Conservation (phyloP, 768 basidiomycete genomes). For the Chiua virens region DNA sequence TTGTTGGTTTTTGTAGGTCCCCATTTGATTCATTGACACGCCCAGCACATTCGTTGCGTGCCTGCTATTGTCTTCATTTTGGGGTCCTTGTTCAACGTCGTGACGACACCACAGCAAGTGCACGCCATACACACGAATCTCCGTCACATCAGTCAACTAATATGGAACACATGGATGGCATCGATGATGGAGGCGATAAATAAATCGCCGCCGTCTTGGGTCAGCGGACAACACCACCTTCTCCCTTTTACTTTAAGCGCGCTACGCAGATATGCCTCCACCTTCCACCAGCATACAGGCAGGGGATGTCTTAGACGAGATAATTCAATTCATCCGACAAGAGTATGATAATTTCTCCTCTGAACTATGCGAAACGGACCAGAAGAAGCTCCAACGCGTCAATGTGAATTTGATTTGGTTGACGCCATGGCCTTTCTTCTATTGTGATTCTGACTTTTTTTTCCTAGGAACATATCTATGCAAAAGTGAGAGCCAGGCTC, state of each 20-base stretch:
- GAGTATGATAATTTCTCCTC: neutral
- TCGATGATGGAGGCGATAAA: no score
- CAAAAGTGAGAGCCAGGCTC: no score
- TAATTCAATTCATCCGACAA: neutral
- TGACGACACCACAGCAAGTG: neutral
- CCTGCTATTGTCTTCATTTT: neutral
- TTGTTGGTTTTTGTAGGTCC: no score
- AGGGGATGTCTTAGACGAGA: neutral
- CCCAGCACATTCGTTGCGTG: no score
- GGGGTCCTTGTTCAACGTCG: neutral
- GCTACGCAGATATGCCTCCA: neutral
- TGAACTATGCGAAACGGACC: neutral
- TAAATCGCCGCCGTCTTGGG: neutral
- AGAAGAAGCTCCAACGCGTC: no score
- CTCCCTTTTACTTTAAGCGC: neutral
- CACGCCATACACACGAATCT: neutral
- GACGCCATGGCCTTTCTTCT: no score
- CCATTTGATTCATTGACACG: no score
- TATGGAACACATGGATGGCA: no score
- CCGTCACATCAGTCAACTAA: neutral
- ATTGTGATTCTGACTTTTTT: no score
- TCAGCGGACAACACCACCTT: neutral
- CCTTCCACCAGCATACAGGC: neutral
- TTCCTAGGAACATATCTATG: no score
- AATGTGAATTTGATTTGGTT: no score